These are phyloP conservation scores for Eucalyptus globulus DNA, from an alignment of 345 rosid species.

Conservation along the genomic window DNA sequence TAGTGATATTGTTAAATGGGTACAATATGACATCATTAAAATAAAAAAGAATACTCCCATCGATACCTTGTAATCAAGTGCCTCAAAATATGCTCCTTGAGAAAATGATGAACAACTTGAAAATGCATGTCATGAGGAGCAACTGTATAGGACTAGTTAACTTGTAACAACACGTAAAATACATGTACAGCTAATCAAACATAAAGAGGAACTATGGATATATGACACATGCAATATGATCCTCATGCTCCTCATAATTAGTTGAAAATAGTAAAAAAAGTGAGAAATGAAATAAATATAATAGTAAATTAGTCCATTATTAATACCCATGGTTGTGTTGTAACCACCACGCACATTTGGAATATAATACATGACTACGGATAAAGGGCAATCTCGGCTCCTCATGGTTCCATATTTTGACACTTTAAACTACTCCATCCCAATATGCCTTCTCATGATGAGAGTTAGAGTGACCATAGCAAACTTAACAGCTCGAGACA, in stretches of 20 bases:
- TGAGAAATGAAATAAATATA: not conserved
- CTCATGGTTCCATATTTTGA: not conserved
- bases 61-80: constrained; percentile 60
- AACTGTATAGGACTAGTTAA: constrained; percentile 52
- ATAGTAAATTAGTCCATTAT: not conserved
- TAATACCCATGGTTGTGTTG: not conserved
- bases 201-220: not conserved
- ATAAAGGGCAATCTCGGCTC: not conserved
- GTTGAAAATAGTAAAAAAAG: not conserved
- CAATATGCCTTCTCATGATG: not conserved
- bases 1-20: not conserved
- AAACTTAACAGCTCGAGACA: not conserved
- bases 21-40: not conserved
- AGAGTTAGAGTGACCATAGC: not conserved
- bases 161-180: constrained; percentile 11
- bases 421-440: not conserved
- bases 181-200: not conserved
- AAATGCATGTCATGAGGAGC: constrained; percentile 73
- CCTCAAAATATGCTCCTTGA: constrained; percentile 48
- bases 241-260: not conserved
- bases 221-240: not conserved
- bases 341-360: not conserved
- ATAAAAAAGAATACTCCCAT: not conserved
- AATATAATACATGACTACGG: not conserved
- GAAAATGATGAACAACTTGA: constrained; percentile 50